Evolutionary conservation across 179 eudicot species (phyloP).

Genomic region (Silene coronaria): DNA sequence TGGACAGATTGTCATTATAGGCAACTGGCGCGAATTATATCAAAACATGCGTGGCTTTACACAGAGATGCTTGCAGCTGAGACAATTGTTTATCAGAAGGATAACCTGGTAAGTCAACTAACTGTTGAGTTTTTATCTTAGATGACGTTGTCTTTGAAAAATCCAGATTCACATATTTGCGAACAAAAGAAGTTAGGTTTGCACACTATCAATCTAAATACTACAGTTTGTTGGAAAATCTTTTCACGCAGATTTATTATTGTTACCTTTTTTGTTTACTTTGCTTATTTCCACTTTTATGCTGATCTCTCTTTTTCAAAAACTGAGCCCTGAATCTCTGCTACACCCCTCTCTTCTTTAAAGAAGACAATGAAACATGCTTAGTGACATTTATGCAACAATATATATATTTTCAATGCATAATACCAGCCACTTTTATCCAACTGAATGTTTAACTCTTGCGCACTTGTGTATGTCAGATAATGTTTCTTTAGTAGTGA

Average conservation of each 20-base stretch:
- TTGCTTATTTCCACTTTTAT: neutral
- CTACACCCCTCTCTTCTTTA: neutral
- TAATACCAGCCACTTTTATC: neutral
- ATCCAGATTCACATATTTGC: neutral
- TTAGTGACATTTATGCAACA: neutral
- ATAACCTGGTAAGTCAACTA: conserved; percentile 53
- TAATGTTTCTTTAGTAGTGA: neutral
- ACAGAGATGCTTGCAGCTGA: conserved; percentile 97
- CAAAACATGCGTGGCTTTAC: conserved; percentile 92
- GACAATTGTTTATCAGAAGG: conserved; percentile 78
- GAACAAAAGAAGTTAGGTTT: neutral
- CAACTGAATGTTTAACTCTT: neutral
- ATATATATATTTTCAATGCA: neutral
- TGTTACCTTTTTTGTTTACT: neutral
- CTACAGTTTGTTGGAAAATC: neutral
- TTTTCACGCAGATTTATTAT: neutral
- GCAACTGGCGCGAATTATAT: conserved; percentile 67
- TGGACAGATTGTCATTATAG: conserved; percentile 91
- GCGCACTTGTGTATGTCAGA: neutral
- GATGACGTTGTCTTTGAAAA: neutral
- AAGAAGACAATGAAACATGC: neutral
- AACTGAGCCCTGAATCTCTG: neutral
- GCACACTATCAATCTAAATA: neutral
- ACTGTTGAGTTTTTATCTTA: conserved; percentile 4
- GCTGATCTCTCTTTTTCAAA: neutral